Evolutionary conservation across 768 basidiomycete genomes (phyloP).

Genomic region (Leccinum uliginosum): DNA sequence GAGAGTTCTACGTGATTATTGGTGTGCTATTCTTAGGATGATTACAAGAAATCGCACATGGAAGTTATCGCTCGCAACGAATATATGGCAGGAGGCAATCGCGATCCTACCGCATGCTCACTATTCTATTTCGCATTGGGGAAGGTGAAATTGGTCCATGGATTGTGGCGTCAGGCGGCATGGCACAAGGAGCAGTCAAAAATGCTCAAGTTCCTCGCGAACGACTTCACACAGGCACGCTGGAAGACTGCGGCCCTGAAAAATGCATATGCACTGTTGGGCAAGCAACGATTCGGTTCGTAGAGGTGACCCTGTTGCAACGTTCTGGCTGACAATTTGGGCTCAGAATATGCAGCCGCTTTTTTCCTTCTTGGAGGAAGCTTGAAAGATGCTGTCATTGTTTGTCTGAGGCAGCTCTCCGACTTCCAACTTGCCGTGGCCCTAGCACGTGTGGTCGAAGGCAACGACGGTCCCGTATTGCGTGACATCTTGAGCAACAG

Average conservation of each 20-base stretch:
- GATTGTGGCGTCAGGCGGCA: slow-evolving; percentile 91
- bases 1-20: slow-evolving; percentile 23
- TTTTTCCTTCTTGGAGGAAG: slow-evolving; percentile 93
- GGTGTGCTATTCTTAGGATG: background rate
- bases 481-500: slow-evolving; percentile 63
- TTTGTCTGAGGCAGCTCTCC: slow-evolving; percentile 80
- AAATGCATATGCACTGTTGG: slow-evolving; percentile 89
- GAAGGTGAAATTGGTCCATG: slow-evolving; percentile 88
- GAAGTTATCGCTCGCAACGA: slow-evolving; percentile 90
- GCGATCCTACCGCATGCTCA: slow-evolving; percentile 87
- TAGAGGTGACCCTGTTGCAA: slow-evolving; percentile 1
- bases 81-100: slow-evolving; percentile 81
- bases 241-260: slow-evolving; percentile 95
- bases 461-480: slow-evolving; percentile 76
- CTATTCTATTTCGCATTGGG: slow-evolving; percentile 94
- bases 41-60: slow-evolving; percentile 67
- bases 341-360: slow-evolving; percentile 93
- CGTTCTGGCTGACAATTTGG: slow-evolving; percentile 2
- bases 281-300: slow-evolving; percentile 90
- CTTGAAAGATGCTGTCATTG: slow-evolving; percentile 86
- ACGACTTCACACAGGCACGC: slow-evolving; percentile 78
- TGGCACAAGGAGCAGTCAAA: slow-evolving; percentile 87
- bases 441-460: slow-evolving; percentile 79
- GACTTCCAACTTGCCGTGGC: slow-evolving; percentile 92
- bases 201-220: slow-evolving; percentile 90